Conservation (phyloP, 2,329 filamentous ascomycete genomes). For the Aciculosporium take region DNA sequence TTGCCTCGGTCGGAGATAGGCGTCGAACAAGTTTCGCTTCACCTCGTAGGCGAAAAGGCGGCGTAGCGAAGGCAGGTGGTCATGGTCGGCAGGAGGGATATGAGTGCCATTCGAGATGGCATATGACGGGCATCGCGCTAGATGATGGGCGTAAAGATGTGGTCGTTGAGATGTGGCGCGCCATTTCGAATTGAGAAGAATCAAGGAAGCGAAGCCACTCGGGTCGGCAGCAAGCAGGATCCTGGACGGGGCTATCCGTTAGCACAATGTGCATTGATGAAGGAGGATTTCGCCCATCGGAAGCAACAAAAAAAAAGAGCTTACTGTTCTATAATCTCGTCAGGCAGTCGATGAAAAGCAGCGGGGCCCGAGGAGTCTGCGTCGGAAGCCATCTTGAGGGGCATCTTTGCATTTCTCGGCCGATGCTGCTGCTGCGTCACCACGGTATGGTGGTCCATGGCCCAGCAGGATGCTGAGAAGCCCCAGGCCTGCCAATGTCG, state of each 20-base stretch:
- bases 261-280: too few species aligned
- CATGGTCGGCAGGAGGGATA: conserved; percentile 25
- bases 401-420: conserved; percentile 21
- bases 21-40: conserved; percentile 64
- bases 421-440: conserved; percentile 17
- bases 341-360: conserved; percentile 43
- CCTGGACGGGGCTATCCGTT: conserved; percentile 30
- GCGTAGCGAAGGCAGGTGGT: conserved; percentile 46
- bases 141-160: conserved; percentile 48
- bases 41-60: conserved; percentile 53
- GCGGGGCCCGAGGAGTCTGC: conserved; percentile 12
- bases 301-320: conserved; percentile 10
- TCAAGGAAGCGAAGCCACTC: conserved; percentile 51
- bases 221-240: conserved; percentile 47
- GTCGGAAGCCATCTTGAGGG: conserved; percentile 15
- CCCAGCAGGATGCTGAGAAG: conserved; percentile 8
- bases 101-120: conserved; percentile 31
- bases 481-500: not conserved
- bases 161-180: conserved; percentile 47
- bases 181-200: conserved; percentile 53
- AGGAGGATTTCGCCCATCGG: not conserved
- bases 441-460: conserved; percentile 19
- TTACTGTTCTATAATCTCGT: conserved; percentile 58
- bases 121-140: conserved; percentile 46
- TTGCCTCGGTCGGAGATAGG: conserved; percentile 54